Conservation (phyloP, 805 yeast species). For the Ogataea neopini region DNA sequence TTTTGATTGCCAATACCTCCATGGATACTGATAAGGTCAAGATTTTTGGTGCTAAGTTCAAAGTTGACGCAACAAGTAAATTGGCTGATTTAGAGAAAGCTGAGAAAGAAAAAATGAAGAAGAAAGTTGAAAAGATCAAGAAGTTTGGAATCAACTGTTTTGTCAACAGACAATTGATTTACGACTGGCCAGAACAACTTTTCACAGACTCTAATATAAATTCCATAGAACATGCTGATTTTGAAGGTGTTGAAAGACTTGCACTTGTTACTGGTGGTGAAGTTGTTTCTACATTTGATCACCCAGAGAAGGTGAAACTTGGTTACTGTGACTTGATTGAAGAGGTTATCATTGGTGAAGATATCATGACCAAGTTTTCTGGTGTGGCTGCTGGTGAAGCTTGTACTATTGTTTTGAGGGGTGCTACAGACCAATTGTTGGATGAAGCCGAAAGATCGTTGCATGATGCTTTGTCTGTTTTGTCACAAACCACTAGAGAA, state of each 20-base stretch:
- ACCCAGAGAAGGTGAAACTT: constrained; percentile 79
- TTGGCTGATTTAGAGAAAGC: constrained; percentile 93
- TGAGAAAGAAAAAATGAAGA: constrained; percentile 90
- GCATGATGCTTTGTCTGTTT: constrained; percentile 94
- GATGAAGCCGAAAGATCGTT: constrained; percentile 97
- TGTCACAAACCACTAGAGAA: constrained; percentile 91
- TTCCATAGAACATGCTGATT: constrained; percentile 97
- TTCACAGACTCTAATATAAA: constrained; percentile 85
- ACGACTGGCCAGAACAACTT: constrained; percentile 97
- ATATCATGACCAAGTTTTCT: constrained; percentile 84
- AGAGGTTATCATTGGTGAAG: constrained; percentile 92
- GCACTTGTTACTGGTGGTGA: constrained; percentile 98
- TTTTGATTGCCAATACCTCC: constrained; percentile 92
- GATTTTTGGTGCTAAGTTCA: constrained; percentile 95
- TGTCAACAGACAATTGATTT: constrained; percentile 93
- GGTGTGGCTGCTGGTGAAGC: constrained; percentile 96
- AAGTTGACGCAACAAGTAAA: constrained; percentile 92
- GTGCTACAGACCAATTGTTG: constrained; percentile 97
- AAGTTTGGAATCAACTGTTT: constrained; percentile 80
- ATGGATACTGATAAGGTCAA: constrained; percentile 97
- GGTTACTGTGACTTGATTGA: constrained; percentile 90
- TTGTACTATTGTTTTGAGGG: constrained; percentile 92
- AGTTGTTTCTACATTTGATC: constrained; percentile 94
- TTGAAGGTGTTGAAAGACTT: constrained; percentile 95
- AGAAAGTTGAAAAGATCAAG: constrained; percentile 84